Evolutionary conservation across 202 grass and related monocot genomes (phyloP).

Genomic region (Brachypodium distachyon): DNA sequence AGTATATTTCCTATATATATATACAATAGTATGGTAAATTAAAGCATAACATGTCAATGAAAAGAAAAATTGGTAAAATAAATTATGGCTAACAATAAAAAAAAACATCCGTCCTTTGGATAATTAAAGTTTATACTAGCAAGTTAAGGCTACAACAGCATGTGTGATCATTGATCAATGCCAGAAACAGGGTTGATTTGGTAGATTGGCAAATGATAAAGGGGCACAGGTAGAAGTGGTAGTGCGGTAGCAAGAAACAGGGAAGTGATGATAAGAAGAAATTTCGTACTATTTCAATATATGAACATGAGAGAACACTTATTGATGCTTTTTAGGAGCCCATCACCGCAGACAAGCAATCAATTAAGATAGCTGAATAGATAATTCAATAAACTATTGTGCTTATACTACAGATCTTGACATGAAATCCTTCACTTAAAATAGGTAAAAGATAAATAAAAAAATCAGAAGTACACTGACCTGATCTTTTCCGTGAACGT

Average conservation of each 20-base stretch:
- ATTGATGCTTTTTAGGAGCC: neutral
- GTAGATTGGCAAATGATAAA: neutral
- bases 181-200: neutral
- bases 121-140: neutral
- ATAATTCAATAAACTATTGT: neutral
- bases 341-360: neutral
- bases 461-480: constrained; percentile 28
- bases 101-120: neutral
- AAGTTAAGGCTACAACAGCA: neutral
- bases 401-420: neutral
- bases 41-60: constrained; percentile 16
- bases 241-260: neutral
- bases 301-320: neutral
- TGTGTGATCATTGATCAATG: neutral
- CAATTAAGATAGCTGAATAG: neutral
- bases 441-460: neutral
- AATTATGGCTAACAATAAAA: neutral
- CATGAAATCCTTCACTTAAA: neutral
- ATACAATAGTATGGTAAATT: constrained; percentile 7
- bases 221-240: neutral
- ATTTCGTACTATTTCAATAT: neutral
- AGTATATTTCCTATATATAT: constrained; percentile 82
- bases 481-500: constrained; percentile 93
- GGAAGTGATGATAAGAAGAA: neutral
- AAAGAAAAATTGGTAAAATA: constrained; percentile 11